phyloP scores from a whole-genome alignment of 192 early-diverging fungal species.

The Umbelopsis isabellina region DNA sequence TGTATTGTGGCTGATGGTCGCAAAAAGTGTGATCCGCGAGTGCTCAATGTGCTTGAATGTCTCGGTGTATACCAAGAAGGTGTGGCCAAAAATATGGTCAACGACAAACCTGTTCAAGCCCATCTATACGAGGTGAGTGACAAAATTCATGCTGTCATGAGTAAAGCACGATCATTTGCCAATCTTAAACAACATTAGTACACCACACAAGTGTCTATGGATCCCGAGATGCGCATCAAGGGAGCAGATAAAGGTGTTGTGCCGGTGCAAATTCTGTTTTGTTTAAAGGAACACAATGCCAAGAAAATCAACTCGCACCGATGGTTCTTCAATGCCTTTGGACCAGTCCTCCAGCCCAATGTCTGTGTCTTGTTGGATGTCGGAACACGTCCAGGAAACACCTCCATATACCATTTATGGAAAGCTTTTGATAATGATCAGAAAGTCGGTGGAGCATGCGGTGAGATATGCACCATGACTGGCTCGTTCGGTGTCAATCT shows the following conservation, averaged over 20 bases:
- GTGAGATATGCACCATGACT: slow-evolving; percentile 88
- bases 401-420: slow-evolving; percentile 91
- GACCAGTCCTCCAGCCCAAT: slow-evolving; percentile 77
- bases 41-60: slow-evolving; percentile 77
- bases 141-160: background rate
- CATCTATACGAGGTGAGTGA: slow-evolving; percentile 76
- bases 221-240: slow-evolving; percentile 64
- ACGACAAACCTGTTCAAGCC: slow-evolving; percentile 70
- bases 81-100: slow-evolving; percentile 68
- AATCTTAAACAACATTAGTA: slow-evolving; percentile 46
- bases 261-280: slow-evolving; percentile 90
- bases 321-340: slow-evolving; percentile 98
- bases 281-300: slow-evolving; percentile 90
- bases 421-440: slow-evolving; percentile 86
- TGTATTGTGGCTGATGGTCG: slow-evolving; percentile 92
- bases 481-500: slow-evolving; percentile 71
- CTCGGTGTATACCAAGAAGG: slow-evolving; percentile 82
- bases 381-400: slow-evolving; percentile 84
- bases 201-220: slow-evolving; percentile 78
- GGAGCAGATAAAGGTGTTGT: slow-evolving; percentile 73
- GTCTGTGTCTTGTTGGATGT: slow-evolving; percentile 93
- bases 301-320: slow-evolving; percentile 96
- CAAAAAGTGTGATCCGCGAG: slow-evolving; percentile 72
- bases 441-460: slow-evolving; percentile 89
- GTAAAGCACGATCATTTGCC: background rate